Base-by-base conservation (phyloP, 2,329 filamentous ascomycete genomes). In the Parascedosporium putredinis region DNA sequence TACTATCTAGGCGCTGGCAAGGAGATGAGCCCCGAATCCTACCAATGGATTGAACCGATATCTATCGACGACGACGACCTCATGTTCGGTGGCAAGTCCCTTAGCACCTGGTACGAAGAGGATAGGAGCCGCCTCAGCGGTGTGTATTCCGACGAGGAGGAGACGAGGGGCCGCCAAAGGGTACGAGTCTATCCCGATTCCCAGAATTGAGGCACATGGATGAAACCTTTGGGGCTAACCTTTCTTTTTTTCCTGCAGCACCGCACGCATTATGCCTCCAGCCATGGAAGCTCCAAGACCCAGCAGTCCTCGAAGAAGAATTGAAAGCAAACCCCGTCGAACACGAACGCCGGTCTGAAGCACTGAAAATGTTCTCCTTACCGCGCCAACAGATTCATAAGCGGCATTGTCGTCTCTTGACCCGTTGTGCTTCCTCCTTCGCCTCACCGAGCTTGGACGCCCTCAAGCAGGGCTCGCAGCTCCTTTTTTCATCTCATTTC, bases 11-110 rank as follows among this genome's bases (percentile, higher is more conserved):
- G 20, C 38, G 20, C 38, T 20, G 20, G 2, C 38, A 42, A 42
- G 38, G 38, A 42, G 20, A 42, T 23, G 38, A 42, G 18, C 38
- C 38, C 38, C 20, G 38, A 42, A 9, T 42, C 62, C 38, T 61
- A 65, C 52, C 53, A 63, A 43, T 79, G 75, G 76, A 70, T 76
- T 54, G 68, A 73, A 49, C 70, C 73, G 29, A 79, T 73, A 45
- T 66, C 76, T 53, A 81, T 81, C 56, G 76, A 81, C 50, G 77
- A 81, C 58, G 76, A 79, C 51, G 77, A 81, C 55, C 66, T 81
- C 33, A 79, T 71, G 60, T 81, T 80, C 56, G 75, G 76, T 50
- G 77, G 77, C 57, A 81, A 80, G 69, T 69, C 75, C 34, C 62
- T 81, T 38, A 76, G 75, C 60, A 65, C 71, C 14, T 79, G 76